These are phyloP conservation scores for Trichoderma sp. DNA, from an alignment of 2,329 filamentous ascomycete species.

Conservation along the genomic window DNA sequence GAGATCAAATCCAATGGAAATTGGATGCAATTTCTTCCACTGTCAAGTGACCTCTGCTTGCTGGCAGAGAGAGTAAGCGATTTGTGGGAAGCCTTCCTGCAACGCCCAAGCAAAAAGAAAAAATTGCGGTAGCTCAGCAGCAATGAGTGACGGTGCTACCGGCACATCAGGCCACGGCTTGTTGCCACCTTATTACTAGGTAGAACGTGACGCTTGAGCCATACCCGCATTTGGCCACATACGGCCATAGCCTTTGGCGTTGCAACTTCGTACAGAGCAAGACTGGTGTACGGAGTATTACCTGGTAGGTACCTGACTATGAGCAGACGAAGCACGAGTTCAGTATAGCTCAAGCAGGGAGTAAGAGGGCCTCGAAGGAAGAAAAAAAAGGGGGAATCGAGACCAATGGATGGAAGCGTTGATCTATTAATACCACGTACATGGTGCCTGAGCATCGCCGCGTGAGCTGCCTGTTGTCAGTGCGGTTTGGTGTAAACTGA, in stretches of 20 bases:
- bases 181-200: conserved; percentile 7
- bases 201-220: conserved; percentile 5
- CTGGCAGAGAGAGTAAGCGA: background rate
- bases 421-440: conserved; percentile 1
- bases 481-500: background rate
- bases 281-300: background rate
- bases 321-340: background rate
- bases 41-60: conserved; percentile 8
- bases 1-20: background rate
- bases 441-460: conserved; percentile 2
- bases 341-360: background rate
- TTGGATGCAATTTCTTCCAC: background rate
- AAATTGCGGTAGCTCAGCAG: conserved; percentile 12
- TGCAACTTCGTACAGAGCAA: background rate
- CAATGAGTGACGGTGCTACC: conserved; percentile 10
- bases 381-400: background rate
- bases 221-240: background rate
- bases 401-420: background rate
- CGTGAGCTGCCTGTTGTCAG: background rate
- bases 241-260: background rate
- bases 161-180: conserved; percentile 17
- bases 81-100: conserved; percentile 4
- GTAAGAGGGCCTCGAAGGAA: background rate
- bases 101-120: background rate
- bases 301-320: background rate